Evolutionary conservation across 2,329 filamentous ascomycete genomes (phyloP).

Genomic region (Phyllosticta citrichinensis): DNA sequence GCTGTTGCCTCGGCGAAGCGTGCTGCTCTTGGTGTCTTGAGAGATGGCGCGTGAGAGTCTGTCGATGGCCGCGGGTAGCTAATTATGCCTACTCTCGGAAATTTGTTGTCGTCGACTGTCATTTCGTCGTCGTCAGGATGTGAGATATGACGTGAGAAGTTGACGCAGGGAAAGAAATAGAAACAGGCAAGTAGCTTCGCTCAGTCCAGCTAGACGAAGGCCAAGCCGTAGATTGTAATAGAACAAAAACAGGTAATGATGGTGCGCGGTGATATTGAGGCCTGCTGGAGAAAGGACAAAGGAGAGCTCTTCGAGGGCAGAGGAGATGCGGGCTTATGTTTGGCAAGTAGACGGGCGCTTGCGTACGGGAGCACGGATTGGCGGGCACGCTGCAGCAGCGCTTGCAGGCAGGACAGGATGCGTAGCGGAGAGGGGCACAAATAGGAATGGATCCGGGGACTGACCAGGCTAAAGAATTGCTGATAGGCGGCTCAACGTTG

Average conservation of each 20-base stretch:
- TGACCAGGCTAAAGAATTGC: constrained; percentile 8
- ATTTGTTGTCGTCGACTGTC: constrained; percentile 37
- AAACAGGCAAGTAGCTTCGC: constrained; percentile 6
- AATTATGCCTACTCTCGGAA: constrained; percentile 30
- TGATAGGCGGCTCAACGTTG: constrained; percentile 8
- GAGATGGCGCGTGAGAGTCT: constrained; percentile 26
- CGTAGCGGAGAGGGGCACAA: constrained; percentile 4
- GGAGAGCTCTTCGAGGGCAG: constrained; percentile 19
- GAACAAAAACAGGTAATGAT: constrained; percentile 21
- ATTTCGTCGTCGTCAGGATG: constrained; percentile 27
- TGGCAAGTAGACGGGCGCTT: constrained; percentile 24
- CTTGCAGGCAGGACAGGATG: constrained; percentile 3
- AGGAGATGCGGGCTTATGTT: constrained; percentile 31
- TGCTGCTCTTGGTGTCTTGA: constrained; percentile 61
- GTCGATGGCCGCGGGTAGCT: constrained; percentile 30
- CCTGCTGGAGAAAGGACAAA: constrained; percentile 25
- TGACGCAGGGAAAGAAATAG: constrained; percentile 21
- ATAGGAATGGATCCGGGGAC: constrained; percentile 2
- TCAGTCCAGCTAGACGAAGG: constrained; percentile 8
- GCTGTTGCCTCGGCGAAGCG: constrained; percentile 75
- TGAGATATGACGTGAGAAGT: constrained; percentile 20
- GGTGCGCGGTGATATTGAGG: constrained; percentile 29
- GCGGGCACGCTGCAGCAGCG: not conserved
- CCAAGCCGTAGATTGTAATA: constrained; percentile 8
- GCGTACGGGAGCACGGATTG: constrained; percentile 13